Percentiles rank a stretch among this genome's conserved stretches.
phyloP scores from a whole-genome alignment of 192 early-diverging fungal genomes.

The Rhizophagus clarus region DNA sequence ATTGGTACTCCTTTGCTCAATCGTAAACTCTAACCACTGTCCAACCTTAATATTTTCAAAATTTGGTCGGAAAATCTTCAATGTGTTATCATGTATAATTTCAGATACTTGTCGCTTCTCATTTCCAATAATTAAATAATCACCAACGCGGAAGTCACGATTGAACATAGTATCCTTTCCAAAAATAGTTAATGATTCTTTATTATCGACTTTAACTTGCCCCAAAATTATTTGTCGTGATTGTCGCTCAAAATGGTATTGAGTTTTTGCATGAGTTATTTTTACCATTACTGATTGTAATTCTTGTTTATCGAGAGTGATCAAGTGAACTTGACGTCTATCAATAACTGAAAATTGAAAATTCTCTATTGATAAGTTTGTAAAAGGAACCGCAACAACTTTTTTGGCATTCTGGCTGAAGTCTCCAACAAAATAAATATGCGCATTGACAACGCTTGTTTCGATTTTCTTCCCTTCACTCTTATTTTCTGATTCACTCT shows the following conservation, averaged over 20 bases:
- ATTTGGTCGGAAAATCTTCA: not conserved
- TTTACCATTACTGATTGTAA: not conserved
- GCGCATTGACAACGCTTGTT: not conserved
- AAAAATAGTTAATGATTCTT: not conserved
- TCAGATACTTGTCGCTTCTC: constrained; percentile 27
- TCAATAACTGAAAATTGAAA: constrained; percentile 26
- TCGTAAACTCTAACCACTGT: not conserved
- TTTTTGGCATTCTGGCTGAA: not conserved
- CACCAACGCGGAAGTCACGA: not conserved
- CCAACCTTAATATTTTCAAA: not conserved
- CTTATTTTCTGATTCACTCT: no score
- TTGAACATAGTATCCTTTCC: constrained; percentile 27
- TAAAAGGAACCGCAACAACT: constrained; percentile 4
- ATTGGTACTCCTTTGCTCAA: constrained; percentile 11
- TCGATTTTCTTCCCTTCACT: no score
- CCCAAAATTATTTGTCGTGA: not conserved
- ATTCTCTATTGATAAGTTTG: not conserved
- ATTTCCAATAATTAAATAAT: constrained; percentile 25
- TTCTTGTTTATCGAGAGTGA: constrained; percentile 5
- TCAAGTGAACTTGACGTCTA: constrained; percentile 17
- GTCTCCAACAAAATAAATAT: constrained; percentile 7
- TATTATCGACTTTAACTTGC: constrained; percentile 12
- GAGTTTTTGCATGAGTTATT: constrained; percentile 26
- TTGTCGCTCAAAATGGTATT: constrained; percentile 10
- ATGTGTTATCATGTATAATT: constrained; percentile 15